Percentiles rank a stretch among this genome's conserved stretches.
Conservation (phyloP, 2,329 filamentous ascomycete species). For the Calonectria honghensis region DNA sequence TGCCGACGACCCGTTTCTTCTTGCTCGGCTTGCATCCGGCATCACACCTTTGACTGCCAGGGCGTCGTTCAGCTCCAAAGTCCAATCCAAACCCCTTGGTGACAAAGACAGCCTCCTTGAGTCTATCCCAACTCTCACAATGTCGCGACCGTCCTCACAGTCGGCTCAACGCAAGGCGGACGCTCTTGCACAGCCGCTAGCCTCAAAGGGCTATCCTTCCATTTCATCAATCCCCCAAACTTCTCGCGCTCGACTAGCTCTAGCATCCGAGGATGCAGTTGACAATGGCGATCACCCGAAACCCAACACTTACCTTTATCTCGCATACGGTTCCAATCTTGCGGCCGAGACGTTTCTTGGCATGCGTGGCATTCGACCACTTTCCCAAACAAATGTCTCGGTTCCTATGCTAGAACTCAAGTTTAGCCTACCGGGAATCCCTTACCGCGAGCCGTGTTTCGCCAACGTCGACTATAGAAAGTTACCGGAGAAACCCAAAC, state of each 20-base stretch:
- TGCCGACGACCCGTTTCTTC: background rate
- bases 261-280: conserved; percentile 54
- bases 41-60: background rate
- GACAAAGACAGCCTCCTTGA: background rate
- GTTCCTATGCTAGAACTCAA: conserved; percentile 86
- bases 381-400: conserved; percentile 87
- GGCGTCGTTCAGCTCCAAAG: background rate
- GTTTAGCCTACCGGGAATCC: conserved; percentile 90
- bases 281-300: conserved; percentile 48
- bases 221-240: conserved; percentile 59
- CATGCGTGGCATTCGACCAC: conserved; percentile 84
- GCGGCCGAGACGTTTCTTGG: conserved; percentile 86
- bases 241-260: conserved; percentile 54
- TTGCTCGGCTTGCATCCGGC: background rate
- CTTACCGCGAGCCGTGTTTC: conserved; percentile 94
- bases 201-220: conserved; percentile 53
- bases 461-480: conserved; percentile 84
- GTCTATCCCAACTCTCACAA: conserved; percentile 29
- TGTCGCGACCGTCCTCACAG: conserved; percentile 42
- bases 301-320: conserved; percentile 80
- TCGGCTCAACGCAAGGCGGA: conserved; percentile 54
- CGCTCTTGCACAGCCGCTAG: conserved; percentile 46
- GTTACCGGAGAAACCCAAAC: conserved; percentile 63
- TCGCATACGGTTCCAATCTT: conserved; percentile 95
- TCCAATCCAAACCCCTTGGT: background rate